Base-by-base conservation (phyloP, 2,329 filamentous ascomycete genomes). In the Cladophialophora carrionii region DNA sequence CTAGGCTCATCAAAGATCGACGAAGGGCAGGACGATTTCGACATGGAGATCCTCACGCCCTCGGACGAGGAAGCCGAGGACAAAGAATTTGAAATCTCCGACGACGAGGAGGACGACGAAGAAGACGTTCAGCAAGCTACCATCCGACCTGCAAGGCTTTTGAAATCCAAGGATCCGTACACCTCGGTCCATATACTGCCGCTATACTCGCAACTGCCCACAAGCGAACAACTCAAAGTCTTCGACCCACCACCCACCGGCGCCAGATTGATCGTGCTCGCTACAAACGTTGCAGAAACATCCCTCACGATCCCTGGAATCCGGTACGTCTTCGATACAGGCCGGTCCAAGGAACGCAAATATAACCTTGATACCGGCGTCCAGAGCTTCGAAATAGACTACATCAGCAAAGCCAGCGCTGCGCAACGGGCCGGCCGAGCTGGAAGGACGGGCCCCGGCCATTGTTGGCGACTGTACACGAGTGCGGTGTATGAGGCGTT, bases 381-480 rank as follows among this genome's bases (percentile, higher is more conserved):
- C 0, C 95, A 99, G 76, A 96, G 90, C 74, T 99, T 96, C 75
- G 90, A 96, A 72, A 87, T 99, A 60, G 90, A 90, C 48, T 99
- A 94, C 92, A 96, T 98, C 75, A 97, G 93, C 80, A 98, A 99
- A 79, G 95, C 95, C 31, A 96, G 92, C 75, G 94, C 95, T 7
- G 90, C 88, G 70, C 95, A 99, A 78, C 86, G 95, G 75, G 88
- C 92, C 65, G 95, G 95, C 79, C 91, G 95, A 84, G 95, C 95
- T 63, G 95, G 96, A 68, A 89, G 95, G 82, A 99, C 94, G 3
- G 94, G 92, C 0, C 93, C 95, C 1, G 95, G 95, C 7, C 96
- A 99, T 78, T 98, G 94, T 78, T 99, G 97, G 79, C 84, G 92
- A 63, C 79, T 99, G 4, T 99, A 96, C 78, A 97, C 93, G 0